Evolutionary conservation across 2,329 filamentous ascomycete genomes (phyloP).

Genomic region (Calonectria hongkongensis): DNA sequence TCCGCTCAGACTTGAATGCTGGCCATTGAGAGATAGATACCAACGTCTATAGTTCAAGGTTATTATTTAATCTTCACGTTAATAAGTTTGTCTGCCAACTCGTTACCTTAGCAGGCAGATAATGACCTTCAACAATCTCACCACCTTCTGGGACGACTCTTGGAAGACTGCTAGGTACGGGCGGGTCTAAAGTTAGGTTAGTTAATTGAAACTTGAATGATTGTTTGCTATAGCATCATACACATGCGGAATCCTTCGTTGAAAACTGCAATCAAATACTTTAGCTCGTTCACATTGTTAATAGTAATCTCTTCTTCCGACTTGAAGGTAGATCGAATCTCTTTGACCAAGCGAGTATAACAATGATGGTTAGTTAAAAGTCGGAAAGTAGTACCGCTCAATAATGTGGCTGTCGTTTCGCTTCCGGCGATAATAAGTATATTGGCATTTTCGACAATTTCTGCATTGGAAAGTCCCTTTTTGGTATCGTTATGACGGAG

Average conservation of each 20-base stretch:
- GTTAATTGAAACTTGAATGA: neutral
- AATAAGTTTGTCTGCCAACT: neutral
- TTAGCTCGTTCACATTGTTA: neutral
- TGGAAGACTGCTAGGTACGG: neutral
- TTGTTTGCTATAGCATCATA: neutral
- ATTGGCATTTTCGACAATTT: neutral
- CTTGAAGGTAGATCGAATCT: neutral
- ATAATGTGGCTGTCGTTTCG: slow-evolving; percentile 6
- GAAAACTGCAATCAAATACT: slow-evolving; percentile 9
- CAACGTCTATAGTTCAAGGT: neutral
- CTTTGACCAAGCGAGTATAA: neutral
- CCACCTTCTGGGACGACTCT: neutral
- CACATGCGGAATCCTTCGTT: slow-evolving; percentile 5
- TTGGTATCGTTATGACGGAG: neutral
- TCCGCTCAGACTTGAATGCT: neutral
- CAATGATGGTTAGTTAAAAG: neutral
- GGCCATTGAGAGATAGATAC: neutral
- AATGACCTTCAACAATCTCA: slow-evolving; percentile 7
- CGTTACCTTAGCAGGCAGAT: neutral
- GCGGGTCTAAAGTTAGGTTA: neutral
- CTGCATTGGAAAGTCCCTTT: neutral
- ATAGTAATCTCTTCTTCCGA: slow-evolving; percentile 1
- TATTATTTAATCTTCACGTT: neutral
- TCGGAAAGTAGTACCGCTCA: slow-evolving; percentile 4
- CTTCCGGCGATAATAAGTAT: slow-evolving; percentile 7